Conservation (phyloP, 2,329 filamentous ascomycete genomes). For the Plenodomus lindquistii region DNA sequence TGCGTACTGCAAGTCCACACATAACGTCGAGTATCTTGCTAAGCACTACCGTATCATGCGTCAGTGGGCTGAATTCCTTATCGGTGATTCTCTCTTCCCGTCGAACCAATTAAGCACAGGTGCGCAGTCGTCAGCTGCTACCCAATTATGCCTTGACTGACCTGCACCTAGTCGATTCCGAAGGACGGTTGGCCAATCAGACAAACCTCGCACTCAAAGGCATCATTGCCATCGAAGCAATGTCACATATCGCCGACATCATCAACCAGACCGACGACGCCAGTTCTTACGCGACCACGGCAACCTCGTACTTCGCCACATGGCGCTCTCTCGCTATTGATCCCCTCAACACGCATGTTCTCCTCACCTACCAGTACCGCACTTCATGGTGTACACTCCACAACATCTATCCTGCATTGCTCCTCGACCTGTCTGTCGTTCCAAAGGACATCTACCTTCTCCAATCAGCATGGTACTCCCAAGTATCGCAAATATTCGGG, state of each 20-base stretch:
- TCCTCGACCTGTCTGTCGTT: too few relatives aligned
- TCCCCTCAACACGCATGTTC: not conserved
- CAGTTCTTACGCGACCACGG: not conserved
- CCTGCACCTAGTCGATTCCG: not conserved
- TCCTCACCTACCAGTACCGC: not conserved
- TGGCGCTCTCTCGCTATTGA: not conserved
- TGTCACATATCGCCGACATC: not conserved
- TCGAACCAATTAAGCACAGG: not conserved
- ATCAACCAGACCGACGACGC: not conserved
- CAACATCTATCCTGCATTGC: not conserved
- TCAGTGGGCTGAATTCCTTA: not conserved
- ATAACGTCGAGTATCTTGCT: not conserved
- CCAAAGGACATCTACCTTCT: too few relatives aligned
- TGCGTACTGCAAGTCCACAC: not conserved
- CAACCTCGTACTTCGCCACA: not conserved
- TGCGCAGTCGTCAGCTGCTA: not conserved
- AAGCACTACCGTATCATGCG: slow-evolving; percentile 1
- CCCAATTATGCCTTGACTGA: not conserved
- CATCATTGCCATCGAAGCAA: not conserved
- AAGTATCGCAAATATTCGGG: too few relatives aligned
- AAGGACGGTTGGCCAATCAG: not conserved
- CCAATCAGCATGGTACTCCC: too few relatives aligned
- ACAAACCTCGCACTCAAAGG: slow-evolving; percentile 1
- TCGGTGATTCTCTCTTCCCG: not conserved
- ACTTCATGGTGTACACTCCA: not conserved